Evolutionary conservation across 2,329 filamentous ascomycete species (phyloP), one percentile per base, ranked within the genome.

Genomic region (Mollisiaceae sp.): DNA sequence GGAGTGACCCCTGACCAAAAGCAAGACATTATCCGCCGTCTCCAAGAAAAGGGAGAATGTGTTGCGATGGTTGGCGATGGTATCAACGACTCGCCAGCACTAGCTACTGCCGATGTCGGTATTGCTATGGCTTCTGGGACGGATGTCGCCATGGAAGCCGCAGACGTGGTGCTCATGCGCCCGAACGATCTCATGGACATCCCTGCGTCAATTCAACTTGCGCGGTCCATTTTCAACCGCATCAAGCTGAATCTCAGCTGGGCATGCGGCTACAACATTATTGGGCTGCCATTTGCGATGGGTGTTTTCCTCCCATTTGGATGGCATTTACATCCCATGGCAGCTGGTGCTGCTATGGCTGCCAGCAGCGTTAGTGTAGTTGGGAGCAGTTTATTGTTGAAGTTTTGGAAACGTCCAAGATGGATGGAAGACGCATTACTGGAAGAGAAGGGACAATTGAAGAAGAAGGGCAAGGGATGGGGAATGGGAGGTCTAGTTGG

Each of bases 11-110:
- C 95, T 0, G 90, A 93, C 69, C 91, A 97, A 79, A 99, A 99
- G 77, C 94, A 96, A 77, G 82, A 85, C 35, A 96, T 98, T 71
- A 85, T 99, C 72, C 86, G 88, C 59, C 82, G 90, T 62, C 85
- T 98, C 20, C 93, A 97, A 79, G 82, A 83, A 0, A 78, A 83
- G 59, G 93, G 93, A 67, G 86, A 93, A 72, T 83, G 91, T 59
- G 92, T 98, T 32, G 95, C 92, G 71, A 99, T 99, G 95, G 94
- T 98, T 15, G 94, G 95, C 60, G 95, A 99, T 77, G 95, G 95
- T 50, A 97, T 99, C 85, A 99, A 99, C 79, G 95, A 99, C 81
- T 97, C 93, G 0, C 95, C 95, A 0, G 95, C 95, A 0, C 87
- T 99, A 12, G 95, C 93, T 0, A 97, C 93, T 0, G 94, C 95